Evolutionary conservation across 1,284 basidiomycete species (phyloP), one percentile per base, ranked within the genome.

Genomic region (Cronartium quercuum): DNA sequence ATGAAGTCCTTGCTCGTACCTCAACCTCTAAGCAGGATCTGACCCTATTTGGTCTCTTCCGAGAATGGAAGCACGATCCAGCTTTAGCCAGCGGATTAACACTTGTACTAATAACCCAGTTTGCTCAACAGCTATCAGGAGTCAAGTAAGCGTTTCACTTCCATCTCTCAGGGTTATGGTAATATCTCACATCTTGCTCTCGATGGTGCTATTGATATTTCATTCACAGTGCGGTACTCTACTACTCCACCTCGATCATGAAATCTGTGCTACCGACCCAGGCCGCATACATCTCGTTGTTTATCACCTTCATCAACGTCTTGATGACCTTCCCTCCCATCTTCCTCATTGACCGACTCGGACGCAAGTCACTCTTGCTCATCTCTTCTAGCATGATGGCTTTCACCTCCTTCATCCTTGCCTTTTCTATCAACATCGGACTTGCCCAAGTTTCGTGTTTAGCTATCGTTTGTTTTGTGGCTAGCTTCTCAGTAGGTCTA

Each of bases 401-500:
- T 6, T 35, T 87, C 1, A 91, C 89, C 3, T 86, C 91, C 41
- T 77, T 88, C 1, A 82, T 87, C 24, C 86, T 94, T 6, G 92
- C 90, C 0, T 84, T 88, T 69, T 90, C 90, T 0, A 84, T 96
- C 75, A 85, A 93, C 80, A 83, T 84, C 3, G 86, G 86, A 44
- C 82, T 85, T 74, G 85, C 86, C 13, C 82, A 84, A 6, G 79
- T 93, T 9, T 87, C 90, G 7, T 92, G 90, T 69, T 80, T 91
- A 34, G 87, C 90, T 3, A 92, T 96, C 77, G 82, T 92, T 62
- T 84, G 87, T 1, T 94, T 96, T 81, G 89, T 96, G 42, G 91
- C 89, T 88, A 90, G 90, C 0, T 97, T 95, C 81, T 90, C 91
- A 0, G 83, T 91, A 47, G 94, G 94, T 0, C 85, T 96, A n/a